phyloP scores from a whole-genome alignment of 441 rosid species.

The Brassica balearica region DNA sequence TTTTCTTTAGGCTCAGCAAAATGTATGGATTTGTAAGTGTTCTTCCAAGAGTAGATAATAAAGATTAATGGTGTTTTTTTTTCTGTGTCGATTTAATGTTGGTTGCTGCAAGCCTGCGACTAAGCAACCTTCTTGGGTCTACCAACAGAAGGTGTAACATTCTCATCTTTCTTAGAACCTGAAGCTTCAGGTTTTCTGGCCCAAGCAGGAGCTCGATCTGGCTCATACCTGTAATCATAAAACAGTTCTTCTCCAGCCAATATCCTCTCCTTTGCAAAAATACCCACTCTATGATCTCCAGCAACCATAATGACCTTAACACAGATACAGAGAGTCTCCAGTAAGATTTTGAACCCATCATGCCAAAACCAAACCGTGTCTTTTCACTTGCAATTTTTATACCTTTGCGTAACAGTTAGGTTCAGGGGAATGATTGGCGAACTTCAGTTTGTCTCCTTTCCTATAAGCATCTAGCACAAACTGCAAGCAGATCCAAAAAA shows the following conservation, averaged over 20 bases:
- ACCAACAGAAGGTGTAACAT: conserved; percentile 71
- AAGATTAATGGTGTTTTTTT: conserved; percentile 39
- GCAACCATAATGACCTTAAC: conserved; percentile 96
- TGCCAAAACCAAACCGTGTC: not conserved
- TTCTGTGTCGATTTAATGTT: not conserved
- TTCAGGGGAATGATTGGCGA: conserved; percentile 96
- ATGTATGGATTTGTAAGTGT: conserved; percentile 18
- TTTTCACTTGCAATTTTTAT: not conserved
- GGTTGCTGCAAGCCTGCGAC: conserved; percentile 31
- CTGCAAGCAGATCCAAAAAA: conserved; percentile 52
- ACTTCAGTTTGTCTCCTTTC: conserved; percentile 97
- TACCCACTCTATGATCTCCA: conserved; percentile 97
- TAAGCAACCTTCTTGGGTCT: conserved; percentile 98
- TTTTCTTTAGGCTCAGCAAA: conserved; percentile 30
- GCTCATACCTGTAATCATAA: conserved; percentile 94
- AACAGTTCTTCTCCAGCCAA: conserved; percentile 92
- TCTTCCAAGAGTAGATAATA: not conserved
- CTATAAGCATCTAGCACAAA: conserved; percentile 98
- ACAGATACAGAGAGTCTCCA: conserved; percentile 29
- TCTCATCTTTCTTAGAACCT: conserved; percentile 87
- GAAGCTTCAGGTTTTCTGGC: conserved; percentile 94
- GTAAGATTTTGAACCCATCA: not conserved
- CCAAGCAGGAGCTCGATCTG: conserved; percentile 98
- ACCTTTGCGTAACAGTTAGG: conserved; percentile 99
- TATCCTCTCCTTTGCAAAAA: conserved; percentile 95